phyloP scores from a whole-genome alignment of 169 alveolate genomes.

The Eimeria acervulina region DNA sequence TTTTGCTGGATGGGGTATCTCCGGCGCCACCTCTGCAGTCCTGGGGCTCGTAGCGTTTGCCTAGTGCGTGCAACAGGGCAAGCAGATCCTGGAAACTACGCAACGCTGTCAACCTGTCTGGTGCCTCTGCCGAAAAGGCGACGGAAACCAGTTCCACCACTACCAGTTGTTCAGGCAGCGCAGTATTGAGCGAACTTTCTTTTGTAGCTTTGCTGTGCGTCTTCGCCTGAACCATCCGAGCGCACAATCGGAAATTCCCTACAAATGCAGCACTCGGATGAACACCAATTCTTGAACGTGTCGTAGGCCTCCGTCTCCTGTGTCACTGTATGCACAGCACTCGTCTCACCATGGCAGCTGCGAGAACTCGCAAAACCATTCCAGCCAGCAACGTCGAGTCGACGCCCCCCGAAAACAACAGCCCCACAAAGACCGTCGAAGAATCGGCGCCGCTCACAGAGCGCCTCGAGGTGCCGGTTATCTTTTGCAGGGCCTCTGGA shows the following conservation, averaged over 20 bases:
- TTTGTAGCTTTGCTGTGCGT: neutral
- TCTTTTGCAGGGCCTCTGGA: slow-evolving; percentile 48
- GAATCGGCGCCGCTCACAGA: slow-evolving; percentile 3
- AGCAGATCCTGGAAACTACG: slow-evolving; percentile 79
- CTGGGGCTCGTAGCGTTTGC: slow-evolving; percentile 14
- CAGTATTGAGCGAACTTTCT: neutral
- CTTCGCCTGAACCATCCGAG: neutral
- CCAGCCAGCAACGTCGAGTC: slow-evolving; percentile 83
- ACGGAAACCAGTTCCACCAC: slow-evolving; percentile 80
- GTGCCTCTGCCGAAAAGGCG: slow-evolving; percentile 77
- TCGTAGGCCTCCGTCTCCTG: neutral
- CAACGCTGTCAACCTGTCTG: slow-evolving; percentile 82
- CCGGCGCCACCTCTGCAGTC: neutral
- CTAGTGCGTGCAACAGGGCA: slow-evolving; percentile 35
- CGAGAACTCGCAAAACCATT: slow-evolving; percentile 64
- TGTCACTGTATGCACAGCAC: neutral
- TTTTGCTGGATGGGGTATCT: neutral
- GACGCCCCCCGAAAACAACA: slow-evolving; percentile 83
- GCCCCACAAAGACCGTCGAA: slow-evolving; percentile 47
- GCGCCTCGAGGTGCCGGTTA: neutral
- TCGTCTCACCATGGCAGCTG: slow-evolving; percentile 54
- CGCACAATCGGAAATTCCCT: neutral
- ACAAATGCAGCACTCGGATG: neutral
- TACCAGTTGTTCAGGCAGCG: neutral
- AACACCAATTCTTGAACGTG: neutral